Base-by-base conservation (phyloP, 2,329 filamentous ascomycete genomes). In the Colletotrichum navitas region DNA sequence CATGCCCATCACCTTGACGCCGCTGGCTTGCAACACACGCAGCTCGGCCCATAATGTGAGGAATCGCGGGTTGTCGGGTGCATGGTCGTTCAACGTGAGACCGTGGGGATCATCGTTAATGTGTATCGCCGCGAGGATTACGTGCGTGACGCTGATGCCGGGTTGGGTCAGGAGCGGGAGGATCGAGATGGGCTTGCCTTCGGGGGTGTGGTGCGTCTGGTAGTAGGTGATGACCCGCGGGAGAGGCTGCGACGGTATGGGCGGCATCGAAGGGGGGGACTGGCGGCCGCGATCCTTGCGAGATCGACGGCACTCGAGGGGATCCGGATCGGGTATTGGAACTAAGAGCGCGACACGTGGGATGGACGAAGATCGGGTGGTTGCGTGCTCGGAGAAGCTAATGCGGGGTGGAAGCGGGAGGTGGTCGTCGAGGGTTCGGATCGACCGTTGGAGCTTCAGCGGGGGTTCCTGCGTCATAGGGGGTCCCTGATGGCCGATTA, bases 51-150 rank as follows among this genome's bases (percentile, higher is more conserved):
- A 98, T 45, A 97, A 85, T 1, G 89, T 89, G 41, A 88, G 84
- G 81, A 92, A 95, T 74, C 89, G 87, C 5, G 88, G 80, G 75
- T 93, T 83, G n/a, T 88, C 83, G 0, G 93, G 93, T 0, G 86
- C 85, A 78, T 94, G 89, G 81, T 98, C 91, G 80, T 98, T 98
- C 74, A 97, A 88, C 0, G 91, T 93, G 76, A 95, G 87, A 70
- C 89, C 85, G 11, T 85, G 85, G 1, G 93, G 90, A 26, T 83
- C 81, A 7, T 87, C 85, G 80, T 96, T 95, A 76, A 98, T 84
- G 81, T 98, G 95, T 71, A 98, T 90, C 16, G 95, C 94, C 7
- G 93, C 94, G 60, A 98, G 83, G 76, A 97, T 95, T 71, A 97
- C 86, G 82, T 98, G 95, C 0, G 95, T 97, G 34, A 88, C 79